Evolutionary conservation across 116 monocot genomes (phyloP).

Genomic region (Phalaenopsis hybrid): DNA sequence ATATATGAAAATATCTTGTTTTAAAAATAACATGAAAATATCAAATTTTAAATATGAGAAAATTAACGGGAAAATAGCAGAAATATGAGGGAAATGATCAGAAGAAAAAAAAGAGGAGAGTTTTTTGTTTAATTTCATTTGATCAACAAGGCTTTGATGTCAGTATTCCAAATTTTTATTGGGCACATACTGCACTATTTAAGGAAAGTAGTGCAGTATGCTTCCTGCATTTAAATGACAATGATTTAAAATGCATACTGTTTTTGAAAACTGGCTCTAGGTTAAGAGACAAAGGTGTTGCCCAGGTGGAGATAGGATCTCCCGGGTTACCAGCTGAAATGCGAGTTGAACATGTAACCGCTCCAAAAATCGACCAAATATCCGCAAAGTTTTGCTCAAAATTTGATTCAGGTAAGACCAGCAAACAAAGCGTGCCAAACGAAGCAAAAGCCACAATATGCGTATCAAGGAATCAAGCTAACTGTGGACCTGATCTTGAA

Average conservation of each 20-base stretch:
- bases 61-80: background rate
- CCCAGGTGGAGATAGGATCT: background rate
- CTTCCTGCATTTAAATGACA: background rate
- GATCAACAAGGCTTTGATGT: no score
- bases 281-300: background rate
- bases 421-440: background rate
- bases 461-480: slow-evolving; percentile 16
- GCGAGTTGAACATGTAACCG: background rate
- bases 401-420: no score
- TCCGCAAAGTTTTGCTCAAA: background rate
- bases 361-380: background rate
- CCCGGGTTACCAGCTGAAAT: background rate
- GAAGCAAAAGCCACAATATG: background rate
- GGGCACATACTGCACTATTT: background rate
- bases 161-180: no score
- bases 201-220: background rate
- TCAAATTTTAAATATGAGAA: background rate
- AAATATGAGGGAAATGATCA: background rate
- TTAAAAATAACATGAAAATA: background rate
- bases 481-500: slow-evolving; percentile 25
- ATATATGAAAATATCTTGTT: background rate
- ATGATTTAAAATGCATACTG: background rate
- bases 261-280: background rate
- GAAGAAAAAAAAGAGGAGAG: no score
- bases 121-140: no score